A percentile compares a stretch with the other conserved stretches of the same genome.
These are phyloP conservation scores for Starmerella sirachaensis DNA, from an alignment of 805 yeast genomes.

Conservation along the genomic window DNA sequence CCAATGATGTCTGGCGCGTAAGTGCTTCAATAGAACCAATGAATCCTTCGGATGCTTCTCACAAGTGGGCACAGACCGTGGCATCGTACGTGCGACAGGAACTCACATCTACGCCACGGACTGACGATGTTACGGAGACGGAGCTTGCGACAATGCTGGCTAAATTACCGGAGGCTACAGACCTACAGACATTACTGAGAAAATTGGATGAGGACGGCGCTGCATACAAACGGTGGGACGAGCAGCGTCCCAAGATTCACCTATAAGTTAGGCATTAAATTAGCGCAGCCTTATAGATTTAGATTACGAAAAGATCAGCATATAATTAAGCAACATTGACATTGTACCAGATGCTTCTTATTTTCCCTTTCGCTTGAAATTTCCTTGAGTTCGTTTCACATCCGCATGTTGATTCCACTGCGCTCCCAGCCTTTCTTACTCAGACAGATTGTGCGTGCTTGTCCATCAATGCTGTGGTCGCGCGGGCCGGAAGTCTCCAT, in stretches of 20 bases:
- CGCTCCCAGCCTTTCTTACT: no score
- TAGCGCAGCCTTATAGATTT: no score
- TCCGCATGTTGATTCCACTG: no score
- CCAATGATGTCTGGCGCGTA: constrained; percentile 29
- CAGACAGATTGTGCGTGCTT: no score
- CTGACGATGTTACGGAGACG: constrained; percentile 20
- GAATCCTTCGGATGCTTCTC: not conserved
- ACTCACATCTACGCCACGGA: constrained; percentile 23
- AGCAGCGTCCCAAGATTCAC: constrained; percentile 15
- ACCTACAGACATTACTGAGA: constrained; percentile 25
- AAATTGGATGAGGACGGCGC: constrained; percentile 26
- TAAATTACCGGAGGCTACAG: constrained; percentile 23
- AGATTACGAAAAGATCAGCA: not conserved
- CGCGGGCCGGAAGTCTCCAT: constrained; percentile 2
- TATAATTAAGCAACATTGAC: not conserved
- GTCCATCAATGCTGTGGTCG: no score
- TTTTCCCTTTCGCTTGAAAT: not conserved
- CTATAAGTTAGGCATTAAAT: not conserved
- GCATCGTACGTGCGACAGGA: constrained; percentile 24
- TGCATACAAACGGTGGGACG: constrained; percentile 21
- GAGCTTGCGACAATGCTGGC: constrained; percentile 22
- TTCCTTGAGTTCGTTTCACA: no score
- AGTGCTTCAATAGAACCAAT: constrained; percentile 22
- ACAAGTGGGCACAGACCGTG: constrained; percentile 23
- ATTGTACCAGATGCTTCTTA: not conserved